Evolutionary conservation across 176 grass and related monocot genomes (phyloP), one percentile per base, ranked within the genome.

Genomic region (Zoysia pacifica): DNA sequence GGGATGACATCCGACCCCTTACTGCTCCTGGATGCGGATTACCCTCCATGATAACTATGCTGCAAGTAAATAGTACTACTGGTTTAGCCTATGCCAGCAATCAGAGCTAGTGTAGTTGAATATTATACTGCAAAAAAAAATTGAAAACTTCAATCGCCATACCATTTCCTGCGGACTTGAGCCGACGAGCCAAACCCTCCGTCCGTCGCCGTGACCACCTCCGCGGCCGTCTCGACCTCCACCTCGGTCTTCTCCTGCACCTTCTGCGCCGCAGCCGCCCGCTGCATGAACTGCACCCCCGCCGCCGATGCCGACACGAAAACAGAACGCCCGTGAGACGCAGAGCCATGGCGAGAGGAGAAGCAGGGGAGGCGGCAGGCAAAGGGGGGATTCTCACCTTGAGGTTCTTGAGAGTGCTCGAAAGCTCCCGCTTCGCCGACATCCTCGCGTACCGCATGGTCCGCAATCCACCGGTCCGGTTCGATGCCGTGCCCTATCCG

Each of bases 1-100:
- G 87, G 83, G 95, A 98, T 14, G 96, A 98, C 88, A 98, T 89
- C 12, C 96, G 88, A 53, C 96, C 96, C 86, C 75, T 93, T 69
- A 89, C 52, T 50, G 90, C 96, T 88, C 88, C 88, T 13, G 88
- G 96, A 42, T 88, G 86, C 15, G 96, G 96, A 87, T 98, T 90
- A 39, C 96, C 92, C 83, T 98, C 96, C 88, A 89, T 98, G 85
- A 98, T 91, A 54, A 98, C 96, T 78, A 89, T 56, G 67, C 96
- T 98, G 85, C 44, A 89, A 43, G 19, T 43, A 75, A 76, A 48
- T 63, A 62, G 20, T 50, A 20, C 44, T 1, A n/a, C n/a, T n/a
- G 1, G 2, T 69, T 54, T 20, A 75, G 39, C 79, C 61, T 54
- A 5, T 19, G 16, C 2, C 9, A 28, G 50, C 0, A 15, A 7